These are phyloP conservation scores for Chimonanthus salicifolius DNA, from an alignment of 164 flowering plant genomes.

Conservation along the genomic window DNA sequence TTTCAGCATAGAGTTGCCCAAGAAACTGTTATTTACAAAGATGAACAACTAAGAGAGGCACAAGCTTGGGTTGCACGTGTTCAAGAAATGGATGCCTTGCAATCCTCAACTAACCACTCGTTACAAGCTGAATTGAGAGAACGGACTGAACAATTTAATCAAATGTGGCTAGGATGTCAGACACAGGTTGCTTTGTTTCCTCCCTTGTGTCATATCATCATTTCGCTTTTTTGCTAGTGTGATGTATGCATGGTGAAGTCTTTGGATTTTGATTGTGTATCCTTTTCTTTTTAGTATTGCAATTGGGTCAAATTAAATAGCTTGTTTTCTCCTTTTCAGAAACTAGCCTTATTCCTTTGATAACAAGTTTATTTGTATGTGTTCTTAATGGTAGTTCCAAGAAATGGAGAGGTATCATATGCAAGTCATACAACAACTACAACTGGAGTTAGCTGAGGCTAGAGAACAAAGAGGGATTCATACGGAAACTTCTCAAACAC, in stretches of 20 bases:
- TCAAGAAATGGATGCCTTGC: conserved; percentile 82
- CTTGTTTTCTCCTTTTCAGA: background rate
- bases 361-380: background rate
- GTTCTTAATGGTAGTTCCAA: conserved; percentile 45
- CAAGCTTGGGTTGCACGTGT: conserved; percentile 80
- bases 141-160: conserved; percentile 80
- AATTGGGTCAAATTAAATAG: too few relatives aligned
- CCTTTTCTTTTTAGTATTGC: too few relatives aligned
- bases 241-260: too few relatives aligned
- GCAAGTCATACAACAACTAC: conserved; percentile 76
- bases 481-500: conserved; percentile 37
- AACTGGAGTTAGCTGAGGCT: conserved; percentile 72
- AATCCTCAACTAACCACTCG: conserved; percentile 59
- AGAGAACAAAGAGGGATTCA: conserved; percentile 58
- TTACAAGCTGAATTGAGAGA: conserved; percentile 80
- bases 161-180: conserved; percentile 81
- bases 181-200: conserved; percentile 58
- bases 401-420: conserved; percentile 91
- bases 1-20: conserved; percentile 84
- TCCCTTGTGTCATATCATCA: background rate
- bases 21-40: conserved; percentile 68
- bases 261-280: too few relatives aligned
- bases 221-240: too few relatives aligned
- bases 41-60: conserved; percentile 82
- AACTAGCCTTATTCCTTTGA: background rate